Evolutionary conservation across 2,329 filamentous ascomycete genomes (phyloP).

Genomic region (Colletotrichum camelliae): DNA sequence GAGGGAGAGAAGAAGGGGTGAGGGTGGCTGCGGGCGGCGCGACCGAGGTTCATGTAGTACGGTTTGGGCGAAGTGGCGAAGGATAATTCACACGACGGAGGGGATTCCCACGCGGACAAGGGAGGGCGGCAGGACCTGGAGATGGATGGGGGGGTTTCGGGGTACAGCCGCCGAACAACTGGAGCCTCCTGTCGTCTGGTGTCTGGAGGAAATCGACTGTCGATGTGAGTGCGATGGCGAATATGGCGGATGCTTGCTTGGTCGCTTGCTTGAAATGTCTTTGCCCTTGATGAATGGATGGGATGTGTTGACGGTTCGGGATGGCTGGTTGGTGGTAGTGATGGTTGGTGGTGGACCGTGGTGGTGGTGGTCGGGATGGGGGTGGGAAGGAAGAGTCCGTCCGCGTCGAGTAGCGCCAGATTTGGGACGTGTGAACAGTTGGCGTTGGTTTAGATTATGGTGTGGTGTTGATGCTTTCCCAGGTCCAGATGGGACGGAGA

Average conservation of each 20-base stretch:
- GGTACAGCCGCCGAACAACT: neutral
- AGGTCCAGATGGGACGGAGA: neutral
- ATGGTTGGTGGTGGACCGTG: neutral
- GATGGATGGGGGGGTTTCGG: neutral
- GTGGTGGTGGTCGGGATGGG: neutral
- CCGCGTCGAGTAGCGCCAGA: neutral
- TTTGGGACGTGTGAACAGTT: neutral
- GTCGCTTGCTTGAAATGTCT: neutral
- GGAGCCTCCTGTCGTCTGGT: neutral
- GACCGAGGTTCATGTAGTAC: conserved; percentile 17
- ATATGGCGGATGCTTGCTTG: neutral
- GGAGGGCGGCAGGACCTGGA: neutral
- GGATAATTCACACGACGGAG: neutral
- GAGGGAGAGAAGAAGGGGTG: conserved; percentile 1
- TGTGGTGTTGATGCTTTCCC: neutral
- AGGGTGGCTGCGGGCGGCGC: conserved; percentile 16
- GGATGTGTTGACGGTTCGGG: neutral
- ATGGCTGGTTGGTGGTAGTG: neutral
- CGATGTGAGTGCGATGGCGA: neutral
- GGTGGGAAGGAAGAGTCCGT: neutral
- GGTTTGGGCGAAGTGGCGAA: conserved; percentile 18
- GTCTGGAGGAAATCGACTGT: neutral
- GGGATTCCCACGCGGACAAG: neutral
- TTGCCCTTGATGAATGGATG: neutral
- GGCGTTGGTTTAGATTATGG: neutral